These are phyloP conservation scores for Talaromyces wortmannii DNA, from an alignment of 495 filamentous ascomycete genomes.

Conservation along the genomic window DNA sequence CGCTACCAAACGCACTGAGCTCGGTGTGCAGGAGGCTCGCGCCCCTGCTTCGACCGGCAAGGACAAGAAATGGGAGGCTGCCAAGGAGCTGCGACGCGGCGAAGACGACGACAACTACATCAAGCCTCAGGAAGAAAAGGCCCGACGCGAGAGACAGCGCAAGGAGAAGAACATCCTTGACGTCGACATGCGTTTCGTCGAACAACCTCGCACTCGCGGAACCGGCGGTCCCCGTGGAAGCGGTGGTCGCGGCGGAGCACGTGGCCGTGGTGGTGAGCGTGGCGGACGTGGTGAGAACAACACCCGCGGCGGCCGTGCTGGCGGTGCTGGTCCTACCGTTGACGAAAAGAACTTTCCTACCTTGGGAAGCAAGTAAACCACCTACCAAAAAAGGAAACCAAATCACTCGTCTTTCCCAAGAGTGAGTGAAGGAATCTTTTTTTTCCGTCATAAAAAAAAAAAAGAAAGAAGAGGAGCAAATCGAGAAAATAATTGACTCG, in stretches of 20 bases:
- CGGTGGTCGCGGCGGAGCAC: slow-evolving; percentile 39
- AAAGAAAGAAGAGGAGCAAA: no score
- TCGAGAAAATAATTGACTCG: no score
- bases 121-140: slow-evolving; percentile 67
- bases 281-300: slow-evolving; percentile 40
- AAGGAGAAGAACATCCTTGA: slow-evolving; percentile 88
- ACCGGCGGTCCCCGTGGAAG: slow-evolving; percentile 24
- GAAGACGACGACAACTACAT: slow-evolving; percentile 72
- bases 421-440: background rate
- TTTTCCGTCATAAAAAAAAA: background rate
- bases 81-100: slow-evolving; percentile 68
- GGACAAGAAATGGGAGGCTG: slow-evolving; percentile 88
- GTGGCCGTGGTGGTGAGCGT: slow-evolving; percentile 42
- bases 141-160: slow-evolving; percentile 79
- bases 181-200: slow-evolving; percentile 74
- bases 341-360: slow-evolving; percentile 48
- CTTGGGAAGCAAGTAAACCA: slow-evolving; percentile 38
- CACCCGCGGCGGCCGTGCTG: slow-evolving; percentile 31
- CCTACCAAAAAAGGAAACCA: background rate
- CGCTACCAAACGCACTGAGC: slow-evolving; percentile 67
- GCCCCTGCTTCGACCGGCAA: slow-evolving; percentile 86
- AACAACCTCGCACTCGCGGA: slow-evolving; percentile 44
- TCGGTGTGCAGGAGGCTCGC: slow-evolving; percentile 67
- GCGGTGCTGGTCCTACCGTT: slow-evolving; percentile 20
- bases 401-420: background rate